phyloP scores from a whole-genome alignment of 225 moss, liverwort and hornwort genomes.

The Rhytidiadelphus loreus region DNA sequence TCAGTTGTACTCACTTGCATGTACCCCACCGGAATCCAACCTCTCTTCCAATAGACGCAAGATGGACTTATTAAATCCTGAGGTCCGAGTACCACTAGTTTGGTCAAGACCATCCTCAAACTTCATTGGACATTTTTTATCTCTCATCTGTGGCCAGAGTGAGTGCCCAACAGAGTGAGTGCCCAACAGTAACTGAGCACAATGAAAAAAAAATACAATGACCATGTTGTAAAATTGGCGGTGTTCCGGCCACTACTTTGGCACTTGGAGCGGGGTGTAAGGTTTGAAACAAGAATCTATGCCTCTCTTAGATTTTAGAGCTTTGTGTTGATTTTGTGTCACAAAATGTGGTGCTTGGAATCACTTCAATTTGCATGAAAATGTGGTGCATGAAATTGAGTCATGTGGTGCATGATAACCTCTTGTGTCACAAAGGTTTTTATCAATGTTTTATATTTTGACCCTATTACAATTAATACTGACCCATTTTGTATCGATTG shows the following conservation, averaged over 20 bases:
- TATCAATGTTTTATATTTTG: neutral
- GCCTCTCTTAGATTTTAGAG: neutral
- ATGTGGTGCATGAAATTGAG: too few species aligned
- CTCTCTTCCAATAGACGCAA: neutral
- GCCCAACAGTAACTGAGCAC: too few species aligned
- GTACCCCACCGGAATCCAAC: neutral
- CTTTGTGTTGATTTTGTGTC: too few species aligned
- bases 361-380: neutral
- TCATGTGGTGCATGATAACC: neutral
- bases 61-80: neutral
- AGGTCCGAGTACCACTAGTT: neutral
- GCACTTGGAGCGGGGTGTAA: neutral
- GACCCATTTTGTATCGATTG: neutral
- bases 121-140: neutral
- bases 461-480: too few species aligned
- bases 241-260: neutral
- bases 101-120: neutral
- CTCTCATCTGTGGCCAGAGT: neutral
- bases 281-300: neutral
- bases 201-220: neutral
- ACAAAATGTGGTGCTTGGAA: too few species aligned
- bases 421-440: neutral
- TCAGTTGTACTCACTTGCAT: neutral
- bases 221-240: neutral
- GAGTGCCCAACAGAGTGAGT: too few species aligned